Conservation (phyloP, 352 stramenopile genomes). For the Globisporangium iwayamae region DNA sequence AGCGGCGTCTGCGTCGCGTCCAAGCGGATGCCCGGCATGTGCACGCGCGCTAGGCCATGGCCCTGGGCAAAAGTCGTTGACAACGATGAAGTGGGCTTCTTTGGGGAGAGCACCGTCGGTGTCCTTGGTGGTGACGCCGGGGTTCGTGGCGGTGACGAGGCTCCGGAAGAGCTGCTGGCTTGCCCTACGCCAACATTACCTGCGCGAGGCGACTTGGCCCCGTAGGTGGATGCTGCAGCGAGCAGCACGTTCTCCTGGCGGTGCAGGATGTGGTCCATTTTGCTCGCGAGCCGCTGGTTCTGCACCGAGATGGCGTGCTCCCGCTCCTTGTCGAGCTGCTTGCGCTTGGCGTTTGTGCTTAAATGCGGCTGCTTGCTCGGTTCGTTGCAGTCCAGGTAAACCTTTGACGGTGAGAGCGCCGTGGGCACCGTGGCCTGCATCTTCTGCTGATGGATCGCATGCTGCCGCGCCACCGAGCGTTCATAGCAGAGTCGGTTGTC, state of each 20-base stretch:
- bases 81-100: slow-evolving; percentile 17
- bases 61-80: not conserved
- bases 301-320: slow-evolving; percentile 60
- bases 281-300: slow-evolving; percentile 67
- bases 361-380: slow-evolving; percentile 44
- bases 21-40: slow-evolving; percentile 69
- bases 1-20: slow-evolving; percentile 65
- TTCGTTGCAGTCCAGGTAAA: slow-evolving; percentile 58
- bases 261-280: slow-evolving; percentile 70
- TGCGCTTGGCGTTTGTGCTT: slow-evolving; percentile 49
- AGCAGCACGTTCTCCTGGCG: slow-evolving; percentile 61
- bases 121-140: slow-evolving; percentile 13
- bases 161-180: not conserved
- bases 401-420: slow-evolving; percentile 50
- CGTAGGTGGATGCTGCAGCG: slow-evolving; percentile 26
- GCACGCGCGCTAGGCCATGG: slow-evolving; percentile 48
- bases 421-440: slow-evolving; percentile 59
- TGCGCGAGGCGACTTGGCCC: not conserved
- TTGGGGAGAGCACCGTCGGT: slow-evolving; percentile 8
- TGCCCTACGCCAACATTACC: no score
- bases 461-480: slow-evolving; percentile 58
- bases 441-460: slow-evolving; percentile 63
- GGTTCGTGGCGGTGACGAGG: slow-evolving; percentile 4
- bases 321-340: slow-evolving; percentile 57
- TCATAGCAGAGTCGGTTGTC: slow-evolving; percentile 83